Conservation (phyloP, 805 yeast species). For the Candida pini region DNA sequence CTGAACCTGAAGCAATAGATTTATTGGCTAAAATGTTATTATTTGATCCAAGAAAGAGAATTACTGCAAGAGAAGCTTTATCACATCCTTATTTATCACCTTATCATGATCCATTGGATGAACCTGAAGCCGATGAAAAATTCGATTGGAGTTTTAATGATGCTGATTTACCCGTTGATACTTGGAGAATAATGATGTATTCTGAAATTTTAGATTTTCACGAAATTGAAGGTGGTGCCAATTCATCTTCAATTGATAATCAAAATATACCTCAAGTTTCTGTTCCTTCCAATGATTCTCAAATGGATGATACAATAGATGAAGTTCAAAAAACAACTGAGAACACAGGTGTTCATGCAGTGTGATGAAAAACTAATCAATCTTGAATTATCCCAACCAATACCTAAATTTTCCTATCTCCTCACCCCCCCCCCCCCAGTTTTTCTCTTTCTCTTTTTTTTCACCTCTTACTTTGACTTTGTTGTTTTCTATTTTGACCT, state of each 20-base stretch:
- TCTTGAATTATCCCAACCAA: no score
- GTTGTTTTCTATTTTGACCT: no score
- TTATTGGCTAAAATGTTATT: slow-evolving; percentile 84
- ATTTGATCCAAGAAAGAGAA: slow-evolving; percentile 91
- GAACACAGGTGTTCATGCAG: background rate
- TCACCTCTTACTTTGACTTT: no score
- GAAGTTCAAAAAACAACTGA: slow-evolving; percentile 3
- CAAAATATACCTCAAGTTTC: slow-evolving; percentile 9
- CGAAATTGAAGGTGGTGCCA: slow-evolving; percentile 64
- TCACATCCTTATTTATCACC: slow-evolving; percentile 89
- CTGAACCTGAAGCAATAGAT: slow-evolving; percentile 85
- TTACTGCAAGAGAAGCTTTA: slow-evolving; percentile 86
- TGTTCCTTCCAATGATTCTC: no score
- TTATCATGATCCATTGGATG: slow-evolving; percentile 96
- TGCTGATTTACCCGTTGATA: slow-evolving; percentile 94
- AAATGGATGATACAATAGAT: no score
- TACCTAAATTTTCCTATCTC: no score
- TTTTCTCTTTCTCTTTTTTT: no score
- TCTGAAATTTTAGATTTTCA: slow-evolving; percentile 95
- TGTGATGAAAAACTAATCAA: no score
- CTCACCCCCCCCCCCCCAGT: no score
- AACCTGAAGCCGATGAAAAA: slow-evolving; percentile 86
- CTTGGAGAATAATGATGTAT: slow-evolving; percentile 99
- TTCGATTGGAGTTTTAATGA: slow-evolving; percentile 99
- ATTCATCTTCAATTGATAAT: slow-evolving; percentile 18